Base-by-base conservation (phyloP, 75 land plant species). In the Cunninghamia lanceolata region DNA sequence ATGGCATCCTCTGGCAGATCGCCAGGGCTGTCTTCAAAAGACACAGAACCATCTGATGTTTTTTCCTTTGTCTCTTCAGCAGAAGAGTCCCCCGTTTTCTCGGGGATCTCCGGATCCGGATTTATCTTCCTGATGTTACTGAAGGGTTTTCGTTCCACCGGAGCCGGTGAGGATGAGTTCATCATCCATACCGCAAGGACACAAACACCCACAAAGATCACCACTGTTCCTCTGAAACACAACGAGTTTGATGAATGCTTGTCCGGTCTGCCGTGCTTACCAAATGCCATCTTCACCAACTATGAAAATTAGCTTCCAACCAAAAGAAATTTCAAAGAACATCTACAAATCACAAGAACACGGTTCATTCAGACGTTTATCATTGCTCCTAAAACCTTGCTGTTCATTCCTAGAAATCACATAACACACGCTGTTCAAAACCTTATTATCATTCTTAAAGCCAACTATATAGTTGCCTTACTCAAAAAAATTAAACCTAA, bases 141-240 rank as follows among this genome's bases (percentile, higher is more conserved):
- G 84, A 83, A 83, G 28, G 25, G 35, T 36, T 83, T 36, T 16
- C 63, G 46, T 43, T 86, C 66, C 38, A 81, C 88, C 0, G 93
- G 90, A 52, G 75, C 86, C 1, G 87, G 82, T 36, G 93, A 85
- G 4, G 95, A 89, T 9, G 96, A 91, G 56, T 89, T 92, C 86
- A 91, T 84, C 88, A 94, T 91, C 96, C 96, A 95, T 38, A 93
- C 91, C 25, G 93, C 96, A 56, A 95, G 88, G 59, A 95, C 73
- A 53, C 95, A 91, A 28, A 94, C 90, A 15, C 94, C 93, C 35
- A 94, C 91, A 88, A 94, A 94, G 3, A 91, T 84, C n/a, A 91
- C 91, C 36, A 92, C 84, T 10, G 91, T 88, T 30, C 87, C 88
- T 47, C 87, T 92, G 3, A 95, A 90, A 68, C 88, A 91, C 50